phyloP scores from a whole-genome alignment of 176 grass and related monocot species.

The Chloris gayana region DNA sequence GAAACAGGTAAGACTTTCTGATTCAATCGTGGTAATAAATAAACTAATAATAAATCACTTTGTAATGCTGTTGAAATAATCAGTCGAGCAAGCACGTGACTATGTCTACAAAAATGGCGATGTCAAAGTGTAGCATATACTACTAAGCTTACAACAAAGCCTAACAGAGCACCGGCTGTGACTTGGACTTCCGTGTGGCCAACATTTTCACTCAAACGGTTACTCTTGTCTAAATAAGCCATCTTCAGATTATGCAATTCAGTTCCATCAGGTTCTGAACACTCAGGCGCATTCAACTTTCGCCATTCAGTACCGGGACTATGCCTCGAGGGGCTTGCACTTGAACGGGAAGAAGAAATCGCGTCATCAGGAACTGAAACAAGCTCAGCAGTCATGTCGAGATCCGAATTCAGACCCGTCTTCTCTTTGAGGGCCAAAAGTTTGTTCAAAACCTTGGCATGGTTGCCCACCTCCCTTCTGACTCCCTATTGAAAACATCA shows the following conservation, averaged over 20 bases:
- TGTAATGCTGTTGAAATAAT: not conserved
- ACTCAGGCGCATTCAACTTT: not conserved
- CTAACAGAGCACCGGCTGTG: constrained; percentile 68
- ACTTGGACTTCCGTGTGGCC: constrained; percentile 87
- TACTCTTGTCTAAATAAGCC: constrained; percentile 14
- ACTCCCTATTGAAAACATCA: constrained; percentile 61
- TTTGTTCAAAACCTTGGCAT: constrained; percentile 77
- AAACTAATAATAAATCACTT: not conserved
- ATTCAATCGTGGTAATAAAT: not conserved
- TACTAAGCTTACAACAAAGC: constrained; percentile 66
- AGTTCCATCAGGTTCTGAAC: constrained; percentile 26
- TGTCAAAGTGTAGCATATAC: constrained; percentile 58
- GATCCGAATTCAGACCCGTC: constrained; percentile 10
- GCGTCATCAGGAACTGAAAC: constrained; percentile 34
- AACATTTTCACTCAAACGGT: constrained; percentile 63
- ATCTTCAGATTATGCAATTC: constrained; percentile 22
- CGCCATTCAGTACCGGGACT: not conserved
- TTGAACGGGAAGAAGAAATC: constrained; percentile 7
- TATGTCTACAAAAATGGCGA: not conserved
- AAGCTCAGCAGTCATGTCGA: constrained; percentile 37
- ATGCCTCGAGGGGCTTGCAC: not conserved
- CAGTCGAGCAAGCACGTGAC: not conserved
- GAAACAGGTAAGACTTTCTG: not conserved
- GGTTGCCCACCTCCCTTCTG: constrained; percentile 85
- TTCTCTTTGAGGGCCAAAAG: constrained; percentile 35